Base-by-base conservation (phyloP, 306 rosid species). In the Vigna nakashimae region DNA sequence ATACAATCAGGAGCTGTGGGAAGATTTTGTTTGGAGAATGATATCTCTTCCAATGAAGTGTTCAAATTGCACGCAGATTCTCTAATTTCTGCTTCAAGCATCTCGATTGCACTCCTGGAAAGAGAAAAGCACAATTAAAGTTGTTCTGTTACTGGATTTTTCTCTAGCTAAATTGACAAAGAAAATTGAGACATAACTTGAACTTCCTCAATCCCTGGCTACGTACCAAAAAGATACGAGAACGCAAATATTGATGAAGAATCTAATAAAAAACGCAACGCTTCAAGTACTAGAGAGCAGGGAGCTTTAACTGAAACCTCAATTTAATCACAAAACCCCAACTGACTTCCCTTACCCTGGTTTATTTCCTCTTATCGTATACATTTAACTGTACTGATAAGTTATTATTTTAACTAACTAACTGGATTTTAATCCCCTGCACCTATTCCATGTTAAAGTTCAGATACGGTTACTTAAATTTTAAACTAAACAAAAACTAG, bases 71-170 rank as follows among this genome's bases (percentile, higher is more conserved):
- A 34, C 22, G 82, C 20, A 72, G 92, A 82, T 42, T 90, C 90
- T 87, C 83, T 87, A 24, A 85, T 70, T 76, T 91, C 99, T 11
- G 79, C 89, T 83, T 95, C 98, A 69, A 92, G 84, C 83, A 89
- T 78, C 59, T 95, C 99, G 62, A 91, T 86, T 46, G 96, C 98
- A 62, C 92, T 88, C 89, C 99, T 95, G 96, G 85, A 80, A 70
- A 65, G 55, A 20, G 13, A 64, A 62, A 57, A 46, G 28, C 42
- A 42, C 38, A 6, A 12, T 66, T 62, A 42, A 53, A 70, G 22
- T 51, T 9, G n/a, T 18, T 69, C 14, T 59, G 36, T 65, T 69
- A 62, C 28, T n/a, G 42, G 62, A 67, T 67, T 45, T 68, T 63
- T 49, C 36, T 50, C 28, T 6, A 9, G 34, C 71, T 52, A 46